Base-by-base conservation (phyloP, 495 filamentous ascomycete species). In the Lentithecium fluviatile region DNA sequence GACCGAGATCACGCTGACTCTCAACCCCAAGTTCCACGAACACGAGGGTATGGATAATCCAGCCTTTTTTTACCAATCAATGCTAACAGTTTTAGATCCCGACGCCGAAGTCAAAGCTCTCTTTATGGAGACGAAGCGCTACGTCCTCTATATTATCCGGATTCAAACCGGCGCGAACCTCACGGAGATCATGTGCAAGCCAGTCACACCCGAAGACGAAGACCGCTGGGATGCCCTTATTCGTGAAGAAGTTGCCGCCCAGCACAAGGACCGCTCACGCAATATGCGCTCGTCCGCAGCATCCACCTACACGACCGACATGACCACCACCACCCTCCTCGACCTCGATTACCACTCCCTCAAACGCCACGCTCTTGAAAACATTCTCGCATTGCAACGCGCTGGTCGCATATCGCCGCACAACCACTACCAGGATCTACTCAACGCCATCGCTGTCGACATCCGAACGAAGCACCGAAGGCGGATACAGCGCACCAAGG, bases 91-190 rank as follows among this genome's bases (percentile, higher is more conserved):
- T 25, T 23, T 55, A 76, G 94, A 97, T 70, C 93, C 95, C 10
- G 91, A 97, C 65, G 91, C 88, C 3, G 88, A 94, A 46, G 76
- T 94, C 43, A 96, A 96, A 71, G 82, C 91, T 2, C 77, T 99
- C 10, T 95, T 97, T 69, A 96, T 96, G 84, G 94, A 97, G 75
- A 97, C 95, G 2, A 99, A 99, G 73, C 83, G 94, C 58, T 96
- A 94, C 72, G 87, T 99, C 56, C 80, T 99, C 55, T 99, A 97
- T 74, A 96, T 99, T 71, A 97, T 99, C 67, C 86, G 94, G 45
- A 88, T 99, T 17, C 94, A 99, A 73, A 87, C 88, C 3, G 94
- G 94, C n/a, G 72, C 83, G 38, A 95, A 93, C 67, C 78, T 99
- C 37, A 86, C 96, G 79, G 91, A 97, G 55, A 95, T 99, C 58